These are phyloP conservation scores for Polymyxa betae DNA, from an alignment of 208 protist species.

Conservation along the genomic window DNA sequence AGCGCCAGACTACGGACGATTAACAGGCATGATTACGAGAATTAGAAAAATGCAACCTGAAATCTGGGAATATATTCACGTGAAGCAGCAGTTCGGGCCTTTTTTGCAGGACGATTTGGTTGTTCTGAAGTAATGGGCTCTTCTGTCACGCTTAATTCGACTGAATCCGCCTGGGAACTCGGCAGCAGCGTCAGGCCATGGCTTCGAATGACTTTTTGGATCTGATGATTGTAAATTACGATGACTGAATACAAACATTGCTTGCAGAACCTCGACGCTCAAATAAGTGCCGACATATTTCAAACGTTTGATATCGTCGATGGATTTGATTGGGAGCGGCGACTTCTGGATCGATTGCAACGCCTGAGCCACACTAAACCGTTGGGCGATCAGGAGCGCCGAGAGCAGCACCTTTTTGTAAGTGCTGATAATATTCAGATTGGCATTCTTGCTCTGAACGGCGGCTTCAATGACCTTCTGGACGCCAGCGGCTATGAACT, in stretches of 20 bases:
- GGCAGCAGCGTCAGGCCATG: background rate
- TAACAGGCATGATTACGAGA: background rate
- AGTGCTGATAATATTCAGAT: constrained; percentile 10
- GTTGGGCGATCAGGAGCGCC: background rate
- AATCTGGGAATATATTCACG: constrained; percentile 36
- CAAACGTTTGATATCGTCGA: constrained; percentile 20
- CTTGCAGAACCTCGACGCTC: background rate
- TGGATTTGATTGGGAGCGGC: background rate
- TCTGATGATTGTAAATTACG: too few species aligned
- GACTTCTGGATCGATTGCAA: constrained; percentile 9
- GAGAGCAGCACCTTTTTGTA: constrained; percentile 12
- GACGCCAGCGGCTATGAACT: constrained; percentile 29
- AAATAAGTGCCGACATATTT: constrained; percentile 20
- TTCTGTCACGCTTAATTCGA: too few species aligned
- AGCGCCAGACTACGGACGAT: background rate
- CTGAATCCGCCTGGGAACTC: background rate
- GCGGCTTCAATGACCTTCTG: background rate
- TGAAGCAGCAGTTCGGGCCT: background rate
- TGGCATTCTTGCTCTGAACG: background rate
- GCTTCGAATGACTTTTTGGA: background rate
- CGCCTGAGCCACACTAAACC: background rate
- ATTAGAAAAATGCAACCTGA: background rate
- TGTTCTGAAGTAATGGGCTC: too few species aligned
- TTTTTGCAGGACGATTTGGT: background rate
- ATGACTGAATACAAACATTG: background rate